A percentile compares a stretch with the other conserved stretches of the same genome.
Conservation (phyloP, 805 yeast species). For the Metschnikowia matae region DNA sequence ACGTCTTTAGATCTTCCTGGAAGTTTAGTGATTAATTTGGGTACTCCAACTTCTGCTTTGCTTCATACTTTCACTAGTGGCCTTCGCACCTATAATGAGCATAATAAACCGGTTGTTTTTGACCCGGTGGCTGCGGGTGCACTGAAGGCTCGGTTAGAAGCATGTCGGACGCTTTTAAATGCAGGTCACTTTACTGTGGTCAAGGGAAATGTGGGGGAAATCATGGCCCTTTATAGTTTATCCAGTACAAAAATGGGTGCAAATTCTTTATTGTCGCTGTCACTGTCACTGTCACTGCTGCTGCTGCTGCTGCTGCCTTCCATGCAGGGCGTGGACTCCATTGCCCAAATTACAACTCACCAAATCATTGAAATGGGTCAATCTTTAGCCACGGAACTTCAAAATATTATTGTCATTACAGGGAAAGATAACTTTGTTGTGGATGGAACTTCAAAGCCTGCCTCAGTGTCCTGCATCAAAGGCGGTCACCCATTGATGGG, state of each 20-base stretch:
- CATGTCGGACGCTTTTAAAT: conserved; percentile 48
- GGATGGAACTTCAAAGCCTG: conserved; percentile 3
- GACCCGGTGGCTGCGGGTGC: conserved; percentile 97
- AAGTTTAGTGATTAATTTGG: conserved; percentile 67
- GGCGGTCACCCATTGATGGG: conserved; percentile 69
- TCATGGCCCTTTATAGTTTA: conserved; percentile 49
- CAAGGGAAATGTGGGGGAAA: conserved; percentile 87
- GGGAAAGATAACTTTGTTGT: conserved; percentile 43
- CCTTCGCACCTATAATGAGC: conserved; percentile 51
- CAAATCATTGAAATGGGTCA: conserved; percentile 27
- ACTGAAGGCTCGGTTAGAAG: conserved; percentile 48
- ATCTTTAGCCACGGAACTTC: conserved; percentile 39
- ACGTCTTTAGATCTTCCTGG: conserved; percentile 47
- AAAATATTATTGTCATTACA: conserved; percentile 65
- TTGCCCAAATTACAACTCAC: conserved; percentile 15
- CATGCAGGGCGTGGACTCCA: conserved; percentile 75
- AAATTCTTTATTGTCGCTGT: neutral
- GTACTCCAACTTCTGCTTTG: conserved; percentile 53
- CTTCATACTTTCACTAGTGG: conserved; percentile 48
- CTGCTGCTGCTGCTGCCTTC: conserved; percentile 5
- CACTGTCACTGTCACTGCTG: neutral
- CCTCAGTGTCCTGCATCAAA: conserved; percentile 21
- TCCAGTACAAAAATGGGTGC: conserved; percentile 11
- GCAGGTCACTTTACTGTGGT: conserved; percentile 61
- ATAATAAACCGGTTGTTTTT: conserved; percentile 61